A percentile compares a stretch with the other conserved stretches of the same genome.
These are phyloP conservation scores for Diaporthe sp. DNA, from an alignment of 2,329 filamentous ascomycete genomes.

Conservation along the genomic window DNA sequence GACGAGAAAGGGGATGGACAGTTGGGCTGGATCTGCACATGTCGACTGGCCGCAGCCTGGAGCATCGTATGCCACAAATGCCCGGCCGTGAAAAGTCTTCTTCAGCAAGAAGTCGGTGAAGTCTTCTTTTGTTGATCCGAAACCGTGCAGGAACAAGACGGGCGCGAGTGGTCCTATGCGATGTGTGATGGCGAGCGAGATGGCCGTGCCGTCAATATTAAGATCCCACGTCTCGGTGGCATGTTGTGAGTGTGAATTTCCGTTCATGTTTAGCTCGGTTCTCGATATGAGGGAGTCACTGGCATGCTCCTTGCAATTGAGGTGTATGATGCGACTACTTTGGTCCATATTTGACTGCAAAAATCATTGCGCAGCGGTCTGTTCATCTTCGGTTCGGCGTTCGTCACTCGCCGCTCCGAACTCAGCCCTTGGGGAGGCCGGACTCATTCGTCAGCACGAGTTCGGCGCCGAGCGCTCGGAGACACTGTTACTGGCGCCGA, in stretches of 20 bases:
- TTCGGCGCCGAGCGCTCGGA: neutral
- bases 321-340: neutral
- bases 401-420: neutral
- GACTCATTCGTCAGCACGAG: neutral
- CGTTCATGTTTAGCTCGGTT: neutral
- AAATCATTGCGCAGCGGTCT: neutral
- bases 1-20: slow-evolving; percentile 3
- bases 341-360: neutral
- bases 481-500: neutral
- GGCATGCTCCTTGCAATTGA: neutral
- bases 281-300: neutral
- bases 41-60: slow-evolving; percentile 3
- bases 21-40: neutral
- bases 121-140: neutral
- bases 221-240: slow-evolving; percentile 7
- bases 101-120: neutral
- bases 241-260: neutral
- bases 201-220: neutral
- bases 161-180: neutral
- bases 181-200: neutral
- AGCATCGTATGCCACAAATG: slow-evolving; percentile 2
- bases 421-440: neutral
- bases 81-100: neutral
- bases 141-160: slow-evolving; percentile 2
- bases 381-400: slow-evolving; percentile 4